Base-by-base conservation (phyloP, 1,139 yeast species). In the Suhomyces atakaporum region DNA sequence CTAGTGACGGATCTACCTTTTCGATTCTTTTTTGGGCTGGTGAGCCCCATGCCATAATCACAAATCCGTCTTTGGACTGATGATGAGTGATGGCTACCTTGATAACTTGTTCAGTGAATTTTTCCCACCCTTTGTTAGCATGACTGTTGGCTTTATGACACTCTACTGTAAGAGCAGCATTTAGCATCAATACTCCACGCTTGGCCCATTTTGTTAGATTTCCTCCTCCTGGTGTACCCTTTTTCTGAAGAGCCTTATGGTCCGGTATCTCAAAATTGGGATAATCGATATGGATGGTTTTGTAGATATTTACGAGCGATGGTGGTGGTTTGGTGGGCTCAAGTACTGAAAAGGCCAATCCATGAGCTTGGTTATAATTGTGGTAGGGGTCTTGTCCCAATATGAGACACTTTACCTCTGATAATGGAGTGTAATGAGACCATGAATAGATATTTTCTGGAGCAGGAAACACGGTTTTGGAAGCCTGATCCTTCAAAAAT, bases 331-430 rank as follows among this genome's bases (percentile, higher is more conserved):
- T 81, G 1, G 77, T 71, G 3, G 96, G 96, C 22, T 86, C 84
- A 33, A 79, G 71, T 2, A 92, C 98, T 9, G 95, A 84, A 52
- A 92, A 92, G 4, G 98, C 97, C 19, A 92, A 67, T 0, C 99
- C 99, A 54, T 92, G 98, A 0, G 99, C 99, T 58, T 92, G 98
- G 53, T 86, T 85, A 49, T 62, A 63, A 55, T 89, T 89, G 59
- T 94, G 98, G 56, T 92, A 92, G 0, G 99, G 99, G 58, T 92
- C 99, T 58, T 92, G 99, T 1, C 99, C 99, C 29, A 94, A 67
- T 12, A 94, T 73, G 3, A 92, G 75, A 22, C 94, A 94, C 53
- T 80, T 82, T 20, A 90, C 84, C 2, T 75, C 60, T 5, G 79
- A 70, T 23, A 92, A 67, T 0, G 97, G 96, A 0, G 97, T 88